Conservation (phyloP, 2,329 filamentous ascomycete species). For the Venturiaceae sp. region DNA sequence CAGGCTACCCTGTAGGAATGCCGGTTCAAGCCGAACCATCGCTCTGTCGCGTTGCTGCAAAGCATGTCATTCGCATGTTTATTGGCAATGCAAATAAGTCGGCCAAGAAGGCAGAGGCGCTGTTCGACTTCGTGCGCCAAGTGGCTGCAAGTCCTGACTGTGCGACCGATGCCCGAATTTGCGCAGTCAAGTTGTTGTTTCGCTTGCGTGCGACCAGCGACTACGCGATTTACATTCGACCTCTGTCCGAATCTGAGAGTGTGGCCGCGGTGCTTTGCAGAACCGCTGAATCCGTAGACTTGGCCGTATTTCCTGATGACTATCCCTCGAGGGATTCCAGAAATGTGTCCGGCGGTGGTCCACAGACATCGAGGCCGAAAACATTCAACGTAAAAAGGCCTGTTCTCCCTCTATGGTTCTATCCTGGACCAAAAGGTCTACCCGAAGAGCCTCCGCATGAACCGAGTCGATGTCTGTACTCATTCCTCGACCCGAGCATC, state of each 20-base stretch:
- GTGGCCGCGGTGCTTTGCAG: slow-evolving; percentile 65
- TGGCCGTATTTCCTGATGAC: slow-evolving; percentile 32
- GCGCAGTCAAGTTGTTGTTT: slow-evolving; percentile 47
- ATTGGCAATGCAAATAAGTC: slow-evolving; percentile 60
- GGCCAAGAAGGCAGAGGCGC: slow-evolving; percentile 49
- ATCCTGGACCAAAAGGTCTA: slow-evolving; percentile 41
- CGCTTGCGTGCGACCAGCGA: slow-evolving; percentile 75
- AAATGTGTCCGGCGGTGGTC: not conserved
- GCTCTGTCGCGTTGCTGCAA: slow-evolving; percentile 60
- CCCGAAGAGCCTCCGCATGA: slow-evolving; percentile 41
- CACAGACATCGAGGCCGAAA: not conserved
- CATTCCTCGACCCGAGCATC: slow-evolving; percentile 30
- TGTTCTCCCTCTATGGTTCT: slow-evolving; percentile 42
- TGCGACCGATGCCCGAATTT: slow-evolving; percentile 26
- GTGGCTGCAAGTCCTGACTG: slow-evolving; percentile 22
- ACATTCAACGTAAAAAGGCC: slow-evolving; percentile 5
- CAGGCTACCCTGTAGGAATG: not conserved
- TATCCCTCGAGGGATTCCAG: slow-evolving; percentile 8
- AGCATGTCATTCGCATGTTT: slow-evolving; percentile 67
- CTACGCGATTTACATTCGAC: slow-evolving; percentile 62
- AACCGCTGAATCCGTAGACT: slow-evolving; percentile 41
- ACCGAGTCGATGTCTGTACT: slow-evolving; percentile 41
- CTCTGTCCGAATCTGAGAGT: slow-evolving; percentile 60
- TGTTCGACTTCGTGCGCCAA: slow-evolving; percentile 24
- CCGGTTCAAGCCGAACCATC: slow-evolving; percentile 24